These are phyloP conservation scores for Tricholoma matsutake DNA, from an alignment of 768 basidiomycete species.

Conservation along the genomic window DNA sequence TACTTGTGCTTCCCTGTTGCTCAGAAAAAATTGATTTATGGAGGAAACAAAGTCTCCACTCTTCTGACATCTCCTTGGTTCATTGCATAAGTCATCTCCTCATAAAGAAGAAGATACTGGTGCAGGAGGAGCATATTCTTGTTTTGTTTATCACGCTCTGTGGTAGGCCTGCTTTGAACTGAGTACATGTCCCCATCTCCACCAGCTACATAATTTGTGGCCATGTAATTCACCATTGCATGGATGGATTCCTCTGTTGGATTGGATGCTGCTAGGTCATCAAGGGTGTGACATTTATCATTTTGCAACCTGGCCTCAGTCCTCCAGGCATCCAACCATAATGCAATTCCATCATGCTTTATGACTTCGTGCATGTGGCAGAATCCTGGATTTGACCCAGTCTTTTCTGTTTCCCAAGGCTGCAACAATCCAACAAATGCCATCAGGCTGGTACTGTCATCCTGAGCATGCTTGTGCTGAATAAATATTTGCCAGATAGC, in stretches of 20 bases:
- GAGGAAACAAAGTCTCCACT: conserved; percentile 8
- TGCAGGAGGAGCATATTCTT: conserved; percentile 31
- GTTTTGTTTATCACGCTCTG: conserved; percentile 24
- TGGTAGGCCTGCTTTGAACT: not conserved
- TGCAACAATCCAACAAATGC: conserved; percentile 18
- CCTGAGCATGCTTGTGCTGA: conserved; percentile 10
- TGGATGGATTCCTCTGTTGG: conserved; percentile 23
- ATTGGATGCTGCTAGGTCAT: conserved; percentile 24
- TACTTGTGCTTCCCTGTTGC: conserved; percentile 13
- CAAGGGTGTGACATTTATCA: conserved; percentile 6
- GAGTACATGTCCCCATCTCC: not conserved
- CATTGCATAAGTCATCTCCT: conserved; percentile 29
- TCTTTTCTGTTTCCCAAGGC: conserved; percentile 29
- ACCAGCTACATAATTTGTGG: conserved; percentile 15
- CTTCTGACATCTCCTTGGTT: conserved; percentile 12
- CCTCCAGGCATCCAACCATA: conserved; percentile 28
- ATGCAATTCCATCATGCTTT: conserved; percentile 22
- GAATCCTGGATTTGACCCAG: conserved; percentile 30
- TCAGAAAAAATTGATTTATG: conserved; percentile 8
- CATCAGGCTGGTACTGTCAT: conserved; percentile 19
- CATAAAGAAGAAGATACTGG: conserved; percentile 35
- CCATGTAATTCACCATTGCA: conserved; percentile 20
- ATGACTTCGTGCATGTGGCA: conserved; percentile 34
- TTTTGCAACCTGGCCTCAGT: conserved; percentile 8
- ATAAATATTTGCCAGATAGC: conserved; percentile 25